Evolutionary conservation across 805 yeast species (phyloP).

Genomic region (Isabelozyma rhagii): DNA sequence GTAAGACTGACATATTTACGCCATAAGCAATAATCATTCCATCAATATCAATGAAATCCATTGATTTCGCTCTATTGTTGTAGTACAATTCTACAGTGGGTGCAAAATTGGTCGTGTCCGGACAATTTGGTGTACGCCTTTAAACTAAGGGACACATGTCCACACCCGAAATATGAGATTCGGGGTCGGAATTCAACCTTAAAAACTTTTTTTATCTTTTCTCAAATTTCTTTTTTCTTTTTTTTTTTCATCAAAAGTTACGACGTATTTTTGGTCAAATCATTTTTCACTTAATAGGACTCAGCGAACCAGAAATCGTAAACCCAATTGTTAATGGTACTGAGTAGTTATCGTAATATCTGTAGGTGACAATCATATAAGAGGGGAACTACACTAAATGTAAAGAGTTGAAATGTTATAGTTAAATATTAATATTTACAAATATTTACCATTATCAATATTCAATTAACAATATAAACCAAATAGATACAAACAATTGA

Average conservation of each 20-base stretch:
- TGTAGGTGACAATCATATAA: too few relatives aligned
- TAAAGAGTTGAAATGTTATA: background rate
- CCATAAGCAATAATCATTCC: too few relatives aligned
- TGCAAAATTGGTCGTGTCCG: background rate
- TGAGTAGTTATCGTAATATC: too few relatives aligned
- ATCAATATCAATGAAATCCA: too few relatives aligned
- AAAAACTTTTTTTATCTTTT: too few relatives aligned
- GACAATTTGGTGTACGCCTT: background rate
- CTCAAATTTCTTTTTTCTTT: too few relatives aligned
- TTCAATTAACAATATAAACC: background rate
- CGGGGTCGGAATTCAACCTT: background rate
- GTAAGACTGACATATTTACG: too few relatives aligned
- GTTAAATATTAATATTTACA: background rate
- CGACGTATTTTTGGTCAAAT: background rate
- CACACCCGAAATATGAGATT: background rate
- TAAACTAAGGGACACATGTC: background rate
- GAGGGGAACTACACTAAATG: too few relatives aligned
- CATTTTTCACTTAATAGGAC: background rate
- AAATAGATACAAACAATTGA: conserved; percentile 3
- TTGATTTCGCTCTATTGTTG: too few relatives aligned
- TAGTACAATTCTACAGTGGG: background rate
- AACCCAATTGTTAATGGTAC: background rate
- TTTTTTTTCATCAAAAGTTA: background rate
- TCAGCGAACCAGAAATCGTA: background rate
- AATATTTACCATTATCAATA: conserved; percentile 3